Base-by-base conservation (phyloP, 306 rosid species). In the Dalbergia oliveri region DNA sequence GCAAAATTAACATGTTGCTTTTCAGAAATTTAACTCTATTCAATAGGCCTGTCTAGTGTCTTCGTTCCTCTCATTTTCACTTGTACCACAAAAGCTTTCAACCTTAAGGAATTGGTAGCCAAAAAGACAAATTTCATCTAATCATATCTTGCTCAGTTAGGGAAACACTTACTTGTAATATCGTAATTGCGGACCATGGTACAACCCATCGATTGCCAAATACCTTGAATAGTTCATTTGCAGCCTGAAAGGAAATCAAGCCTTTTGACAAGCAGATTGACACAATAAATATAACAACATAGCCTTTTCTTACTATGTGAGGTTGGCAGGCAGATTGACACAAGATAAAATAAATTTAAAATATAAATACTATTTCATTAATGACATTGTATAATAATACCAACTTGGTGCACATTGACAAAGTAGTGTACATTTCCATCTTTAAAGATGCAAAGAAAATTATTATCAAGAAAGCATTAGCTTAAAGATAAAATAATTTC, bases 161-260 rank as follows among this genome's bases (percentile, higher is more conserved):
- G 76, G 72, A 72, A 72, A 39, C 31, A 73, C 91, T 83, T 83
- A 88, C 98, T 87, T 89, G 96, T 69, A 96, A 53, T 86, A 96
- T 96, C 82, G 98, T 96, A 84, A 88, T 84, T 39, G 91, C 97
- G 54, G 85, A 81, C 98, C 99, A 95, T 10, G 99, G 98, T 80
- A 95, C 98, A 82, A 87, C 87, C 99, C 99, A 96, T 54, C 81
- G 86, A 57, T 84, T 39, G 44, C 93, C 96, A 79, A 93, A 71
- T 66, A 84, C 91, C 78, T 80, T 84, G 66, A 67, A 73, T 59
- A 75, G 79, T 61, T 88, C 84, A 77, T 83, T 86, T 53, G 90
- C 87, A 67, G 78, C 89, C 98, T 94, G 95, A 83, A 84, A 80
- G 54, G 71, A 66, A 41, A 82, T 34, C 39, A 15, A 78, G 51